Evolutionary conservation across 257 asterid genomes (phyloP), one percentile per base, ranked within the genome.

Genomic region (Sherardia arvensis): DNA sequence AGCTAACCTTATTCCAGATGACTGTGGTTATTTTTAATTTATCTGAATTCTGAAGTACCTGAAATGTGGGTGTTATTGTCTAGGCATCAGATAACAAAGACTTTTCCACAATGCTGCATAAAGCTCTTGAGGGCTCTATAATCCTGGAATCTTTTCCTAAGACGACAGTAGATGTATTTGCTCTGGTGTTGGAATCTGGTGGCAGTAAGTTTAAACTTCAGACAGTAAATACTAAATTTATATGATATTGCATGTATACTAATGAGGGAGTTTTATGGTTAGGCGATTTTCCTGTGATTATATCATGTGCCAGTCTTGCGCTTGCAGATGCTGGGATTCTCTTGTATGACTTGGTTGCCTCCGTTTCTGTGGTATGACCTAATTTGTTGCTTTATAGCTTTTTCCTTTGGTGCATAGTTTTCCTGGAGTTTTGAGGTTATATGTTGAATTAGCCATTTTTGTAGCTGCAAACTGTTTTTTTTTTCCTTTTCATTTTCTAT

Each of bases 321-420:
- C 85, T 90, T 63, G 97, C 97, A 25, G 99, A 92, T 85, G 99
- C 99, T 10, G 99, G 99, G 77, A 93, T 93, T 73, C 67, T 87
- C 88, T 59, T 93, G 66, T 85, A 93, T 59, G 97, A 92, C 74
- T 73, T 93, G 81, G 85, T 89, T 72, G 79, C 96, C 74, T 78
- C 97, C 59, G 97, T 86, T 70, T 93, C 99, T 47, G 94, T 93
- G 96, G 98, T 91, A 88, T 74, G 84, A 66, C 68, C 47, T 53
- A 23, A 28, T 65, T 5, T 22, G 58, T 26, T 56, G 20, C 36
- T 69, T 62, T 71, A 32, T 62, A 3, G 23, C 62, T 36, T 54
- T 20, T 54, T 36, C 11, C 40, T 66, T n/a, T 57, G 40, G 43
- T 57, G 38, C 23, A 23, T 17, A 29, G 43, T 28, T 15, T 57